These are phyloP conservation scores for Acrocalymma vagum DNA, from an alignment of 2,329 filamentous ascomycete genomes.

Conservation along the genomic window DNA sequence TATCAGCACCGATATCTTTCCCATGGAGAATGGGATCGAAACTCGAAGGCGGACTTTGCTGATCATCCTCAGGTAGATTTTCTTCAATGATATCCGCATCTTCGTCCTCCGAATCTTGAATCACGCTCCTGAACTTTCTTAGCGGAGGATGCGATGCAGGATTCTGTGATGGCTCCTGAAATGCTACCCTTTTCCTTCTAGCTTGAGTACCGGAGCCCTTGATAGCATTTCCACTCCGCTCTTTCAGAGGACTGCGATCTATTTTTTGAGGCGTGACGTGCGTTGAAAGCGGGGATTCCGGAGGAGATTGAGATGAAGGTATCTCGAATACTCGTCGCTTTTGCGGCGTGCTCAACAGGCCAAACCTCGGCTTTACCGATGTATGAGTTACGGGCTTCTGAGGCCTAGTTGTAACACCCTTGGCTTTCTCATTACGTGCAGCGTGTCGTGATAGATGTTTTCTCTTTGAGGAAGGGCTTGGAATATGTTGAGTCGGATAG, in stretches of 20 bases:
- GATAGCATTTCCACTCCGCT: slow-evolving; percentile 17
- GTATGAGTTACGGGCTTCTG: slow-evolving; percentile 3
- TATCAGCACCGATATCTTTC: slow-evolving; percentile 27
- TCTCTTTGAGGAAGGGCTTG: slow-evolving; percentile 21
- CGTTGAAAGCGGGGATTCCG: slow-evolving; percentile 38
- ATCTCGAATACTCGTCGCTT: slow-evolving; percentile 41
- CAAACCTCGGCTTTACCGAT: slow-evolving; percentile 28
- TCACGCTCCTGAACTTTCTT: slow-evolving; percentile 36
- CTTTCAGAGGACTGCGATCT: slow-evolving; percentile 21
- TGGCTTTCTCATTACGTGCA: background rate
- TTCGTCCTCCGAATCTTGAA: slow-evolving; percentile 46
- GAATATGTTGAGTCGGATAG: slow-evolving; percentile 38
- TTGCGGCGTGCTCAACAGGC: slow-evolving; percentile 42
- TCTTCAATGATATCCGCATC: slow-evolving; percentile 31
- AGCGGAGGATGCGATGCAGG: slow-evolving; percentile 20
- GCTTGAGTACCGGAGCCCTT: slow-evolving; percentile 33
- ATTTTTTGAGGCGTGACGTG: slow-evolving; percentile 30
- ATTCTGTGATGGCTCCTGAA: slow-evolving; percentile 21
- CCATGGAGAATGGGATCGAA: slow-evolving; percentile 3
- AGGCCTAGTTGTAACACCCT: no score
- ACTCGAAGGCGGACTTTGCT: no score
- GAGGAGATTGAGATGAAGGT: slow-evolving; percentile 45
- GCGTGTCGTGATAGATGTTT: slow-evolving; percentile 16
- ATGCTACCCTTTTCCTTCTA: slow-evolving; percentile 39
- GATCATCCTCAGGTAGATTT: slow-evolving; percentile 9